A percentile compares a stretch with the other conserved stretches of the same genome.
phyloP scores from a whole-genome alignment of 2,329 filamentous ascomycete genomes.

The Pyrenophora graminea region DNA sequence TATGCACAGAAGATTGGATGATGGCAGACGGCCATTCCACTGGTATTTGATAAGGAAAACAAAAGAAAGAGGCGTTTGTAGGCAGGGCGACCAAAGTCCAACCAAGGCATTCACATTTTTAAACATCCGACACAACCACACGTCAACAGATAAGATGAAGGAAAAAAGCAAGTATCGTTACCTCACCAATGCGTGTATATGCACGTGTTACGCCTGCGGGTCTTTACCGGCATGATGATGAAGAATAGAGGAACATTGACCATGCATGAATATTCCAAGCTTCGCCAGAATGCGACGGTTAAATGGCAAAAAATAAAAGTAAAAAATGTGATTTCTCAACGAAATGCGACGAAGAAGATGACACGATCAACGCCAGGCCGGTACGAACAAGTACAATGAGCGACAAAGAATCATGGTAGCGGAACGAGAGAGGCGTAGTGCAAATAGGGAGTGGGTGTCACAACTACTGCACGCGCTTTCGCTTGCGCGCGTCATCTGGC shows the following conservation, averaged over 20 bases:
- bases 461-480: constrained; percentile 52
- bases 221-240: neutral
- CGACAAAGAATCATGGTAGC: constrained; percentile 5
- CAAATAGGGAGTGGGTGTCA: no score
- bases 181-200: constrained; percentile 1
- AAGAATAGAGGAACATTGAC: neutral
- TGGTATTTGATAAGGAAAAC: no score
- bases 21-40: no score
- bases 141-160: neutral
- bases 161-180: neutral
- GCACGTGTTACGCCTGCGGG: neutral
- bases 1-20: no score
- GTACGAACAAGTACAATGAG: constrained; percentile 22
- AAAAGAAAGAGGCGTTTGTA: no score
- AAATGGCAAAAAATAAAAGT: neutral
- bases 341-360: neutral
- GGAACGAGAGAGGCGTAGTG: neutral
- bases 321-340: neutral
- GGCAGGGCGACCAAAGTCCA: no score
- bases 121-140: neutral
- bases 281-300: neutral
- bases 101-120: no score
- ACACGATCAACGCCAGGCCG: neutral
- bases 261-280: constrained; percentile 1
- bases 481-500: constrained; percentile 64